A percentile compares a stretch with the other conserved stretches of the same genome.
phyloP scores from a whole-genome alignment of 1,139 yeast genomes.

The Pichia sp. region DNA sequence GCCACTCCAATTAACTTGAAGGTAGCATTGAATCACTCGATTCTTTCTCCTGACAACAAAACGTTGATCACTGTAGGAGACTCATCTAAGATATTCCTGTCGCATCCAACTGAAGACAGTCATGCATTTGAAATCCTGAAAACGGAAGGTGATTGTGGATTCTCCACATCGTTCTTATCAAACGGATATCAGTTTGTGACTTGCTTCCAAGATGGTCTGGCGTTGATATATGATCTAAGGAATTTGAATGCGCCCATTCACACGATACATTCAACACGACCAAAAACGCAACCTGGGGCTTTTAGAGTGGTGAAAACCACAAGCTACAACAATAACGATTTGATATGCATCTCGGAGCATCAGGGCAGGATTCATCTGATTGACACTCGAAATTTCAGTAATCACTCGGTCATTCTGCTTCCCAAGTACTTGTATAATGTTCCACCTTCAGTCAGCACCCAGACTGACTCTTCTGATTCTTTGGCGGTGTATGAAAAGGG shows the following conservation, averaged over 20 bases:
- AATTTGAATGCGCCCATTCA: constrained; percentile 44
- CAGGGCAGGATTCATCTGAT: constrained; percentile 79
- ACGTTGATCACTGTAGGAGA: constrained; percentile 55
- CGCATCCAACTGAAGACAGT: constrained; percentile 34
- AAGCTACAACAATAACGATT: constrained; percentile 64
- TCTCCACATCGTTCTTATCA: constrained; percentile 71
- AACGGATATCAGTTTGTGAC: constrained; percentile 69
- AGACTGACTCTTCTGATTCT: not conserved
- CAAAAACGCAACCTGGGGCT: constrained; percentile 38
- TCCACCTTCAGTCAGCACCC: constrained; percentile 5
- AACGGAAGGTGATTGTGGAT: constrained; percentile 70
- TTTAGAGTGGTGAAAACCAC: constrained; percentile 56
- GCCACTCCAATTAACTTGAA: constrained; percentile 28
- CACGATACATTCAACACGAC: constrained; percentile 52
- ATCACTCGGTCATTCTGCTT: constrained; percentile 67
- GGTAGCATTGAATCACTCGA: constrained; percentile 50
- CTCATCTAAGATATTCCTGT: constrained; percentile 39
- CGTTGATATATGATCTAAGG: constrained; percentile 69
- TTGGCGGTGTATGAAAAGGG: constrained; percentile 4
- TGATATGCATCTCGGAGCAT: constrained; percentile 73
- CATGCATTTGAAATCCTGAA: constrained; percentile 29
- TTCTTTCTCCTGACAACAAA: constrained; percentile 50
- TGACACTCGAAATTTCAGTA: constrained; percentile 62
- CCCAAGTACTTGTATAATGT: constrained; percentile 27
- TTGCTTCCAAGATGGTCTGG: constrained; percentile 79